Percentiles rank a stretch among this genome's conserved stretches.
phyloP scores from a whole-genome alignment of 2,329 filamentous ascomycete species.

The Penicillium concentricum region DNA sequence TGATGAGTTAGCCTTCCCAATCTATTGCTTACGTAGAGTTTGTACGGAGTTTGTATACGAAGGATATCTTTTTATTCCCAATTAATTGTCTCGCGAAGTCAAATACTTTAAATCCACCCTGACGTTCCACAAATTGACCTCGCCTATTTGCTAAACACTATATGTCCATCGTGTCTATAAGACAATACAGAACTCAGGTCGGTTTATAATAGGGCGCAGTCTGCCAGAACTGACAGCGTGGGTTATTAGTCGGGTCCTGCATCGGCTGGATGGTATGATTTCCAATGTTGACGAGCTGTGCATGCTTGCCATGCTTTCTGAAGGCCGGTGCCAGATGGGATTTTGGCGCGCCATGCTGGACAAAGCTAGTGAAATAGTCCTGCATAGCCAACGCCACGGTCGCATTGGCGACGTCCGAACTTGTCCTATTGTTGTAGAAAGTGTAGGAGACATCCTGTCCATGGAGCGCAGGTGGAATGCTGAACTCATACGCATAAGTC shows the following conservation, averaged over 20 bases:
- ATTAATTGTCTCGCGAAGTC: background rate
- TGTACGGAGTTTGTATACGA: background rate
- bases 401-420: slow-evolving; percentile 20
- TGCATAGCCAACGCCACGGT: slow-evolving; percentile 38
- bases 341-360: slow-evolving; percentile 34
- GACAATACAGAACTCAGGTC: background rate
- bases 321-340: slow-evolving; percentile 44
- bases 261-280: slow-evolving; percentile 42
- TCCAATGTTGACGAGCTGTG: slow-evolving; percentile 47
- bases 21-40: background rate
- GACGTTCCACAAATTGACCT: background rate
- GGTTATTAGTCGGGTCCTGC: slow-evolving; percentile 48
- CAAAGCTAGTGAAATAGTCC: slow-evolving; percentile 41
- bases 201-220: slow-evolving; percentile 42
- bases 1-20: background rate
- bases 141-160: background rate
- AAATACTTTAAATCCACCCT: background rate
- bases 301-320: slow-evolving; percentile 47
- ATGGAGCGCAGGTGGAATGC: slow-evolving; percentile 54
- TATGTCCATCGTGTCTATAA: background rate
- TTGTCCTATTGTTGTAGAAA: slow-evolving; percentile 46
- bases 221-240: slow-evolving; percentile 56
- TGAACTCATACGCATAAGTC: slow-evolving; percentile 56
- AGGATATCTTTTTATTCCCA: background rate
- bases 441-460: slow-evolving; percentile 54